Base-by-base conservation (phyloP, 441 rosid genomes). In the Corymbia calophylla region DNA sequence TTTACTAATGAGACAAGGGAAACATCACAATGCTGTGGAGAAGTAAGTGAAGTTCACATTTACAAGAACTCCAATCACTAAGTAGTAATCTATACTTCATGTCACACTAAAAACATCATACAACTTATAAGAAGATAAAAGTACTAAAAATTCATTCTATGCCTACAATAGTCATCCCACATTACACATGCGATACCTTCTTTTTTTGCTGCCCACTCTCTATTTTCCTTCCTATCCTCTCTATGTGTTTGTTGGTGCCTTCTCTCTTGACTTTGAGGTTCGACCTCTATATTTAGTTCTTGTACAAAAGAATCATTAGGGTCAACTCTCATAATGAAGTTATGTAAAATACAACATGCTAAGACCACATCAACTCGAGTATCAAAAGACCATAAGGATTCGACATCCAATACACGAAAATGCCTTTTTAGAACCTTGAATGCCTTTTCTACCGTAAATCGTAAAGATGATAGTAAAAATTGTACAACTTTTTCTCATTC, bases 381-480 rank as follows among this genome's bases (percentile, higher is more conserved):
- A 64, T 64, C 9, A n/a, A 0, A 64, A 64, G 35, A 64, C 35
- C 35, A 14, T 14, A 64, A 64, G 9, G 19, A 19, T n/a, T n/a
- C 16, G 5, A 19, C 39, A 64, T 64, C 3, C 2, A 8, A 15
- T n/a, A n/a, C 73, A 64, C 1, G 9, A 8, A 64, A 64, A 64
- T 1, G 3, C 10, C 21, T 64, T 64, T 64, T 64, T 15, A 64
- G 39, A n/a, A n/a, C 5, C 39, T 1, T 0, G 9, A 15, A n/a
- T 7, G 5, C 39, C 2, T 8, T 64, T 64, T 64, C 0, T 15
- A 64, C 0, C 7, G 0, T 0, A 15, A 0, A 14, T 5, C 0
- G 3, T 64, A 64, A 64, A 64, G 5, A n/a, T n/a, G 19, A 64
- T n/a, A 5, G 1, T 0, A 3, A n/a, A n/a, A 9, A n/a, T n/a